Evolutionary conservation across 495 filamentous ascomycete genomes (phyloP), one percentile per base, ranked within the genome.

Genomic region (Xylaria castorea): DNA sequence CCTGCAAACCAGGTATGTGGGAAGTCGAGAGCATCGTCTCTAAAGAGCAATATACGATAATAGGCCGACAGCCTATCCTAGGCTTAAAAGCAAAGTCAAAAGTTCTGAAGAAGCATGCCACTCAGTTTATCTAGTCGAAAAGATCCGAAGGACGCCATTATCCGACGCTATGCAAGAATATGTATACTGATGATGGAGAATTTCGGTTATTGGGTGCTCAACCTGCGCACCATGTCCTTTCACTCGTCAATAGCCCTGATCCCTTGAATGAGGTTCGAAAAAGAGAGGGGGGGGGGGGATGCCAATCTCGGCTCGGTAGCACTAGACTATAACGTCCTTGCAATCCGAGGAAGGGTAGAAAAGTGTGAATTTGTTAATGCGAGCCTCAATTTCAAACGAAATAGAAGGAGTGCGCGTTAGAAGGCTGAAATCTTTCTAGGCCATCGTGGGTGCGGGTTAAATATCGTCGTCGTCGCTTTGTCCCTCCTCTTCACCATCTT

Each of bases 401-500:
- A 30, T 12, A 44, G 8, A 2, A 27, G 16, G 18, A 44, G 57
- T 36, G n/a, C 12, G 30, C 48, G 14, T n/a, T 42, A 0, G 12
- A n/a, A 57, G 60, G n/a, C 48, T 25, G n/a, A 53, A 25, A 38
- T 63, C 11, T 14, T 60, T 34, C 18, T 1, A 12, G 20, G 25
- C 5, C 20, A 7, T 5, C 40, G 42, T 27, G 3, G 9, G 18
- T 22, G 27, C 14, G n/a, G 36, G 62, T 63, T 76, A 79, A 46
- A 82, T 81, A 3, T 84, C 84, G 30, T 84, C 82, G 4, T 85
- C 85, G 30, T 85, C 83, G 44, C 75, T 78, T 14, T 71, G 84
- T 22, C 69, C 69, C 58, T 84, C 84, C 25, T 85, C 85, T 6
- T 87, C 86, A 32, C 86, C 84, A 36, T 89, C 85, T 32, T 90